Percentiles rank a stretch among this genome's conserved stretches.
Evolutionary conservation across 306 rosid species (phyloP).

Genomic region (Lathyrus sativus): DNA sequence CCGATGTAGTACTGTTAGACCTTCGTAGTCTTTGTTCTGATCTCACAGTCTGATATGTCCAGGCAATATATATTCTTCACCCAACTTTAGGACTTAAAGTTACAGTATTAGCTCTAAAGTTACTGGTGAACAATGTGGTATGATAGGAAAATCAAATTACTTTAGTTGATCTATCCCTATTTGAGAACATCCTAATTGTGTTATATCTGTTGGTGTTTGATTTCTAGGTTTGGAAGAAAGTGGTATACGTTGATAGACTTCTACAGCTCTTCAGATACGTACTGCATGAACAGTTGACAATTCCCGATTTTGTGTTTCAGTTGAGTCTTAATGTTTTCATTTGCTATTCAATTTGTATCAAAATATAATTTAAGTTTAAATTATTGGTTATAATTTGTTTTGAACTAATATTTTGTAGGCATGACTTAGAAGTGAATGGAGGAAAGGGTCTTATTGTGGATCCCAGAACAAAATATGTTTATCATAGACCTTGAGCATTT

Average conservation of each 20-base stretch:
- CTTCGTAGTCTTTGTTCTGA: constrained; percentile 41
- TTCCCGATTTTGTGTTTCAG: constrained; percentile 98
- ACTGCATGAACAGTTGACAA: constrained; percentile 96
- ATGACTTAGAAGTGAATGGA: constrained; percentile 96
- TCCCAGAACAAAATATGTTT: constrained; percentile 88
- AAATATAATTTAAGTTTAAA: not conserved
- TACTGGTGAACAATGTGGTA: constrained; percentile 81
- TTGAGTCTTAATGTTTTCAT: constrained; percentile 52
- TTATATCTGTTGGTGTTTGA: constrained; percentile 19
- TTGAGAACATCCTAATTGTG: not conserved
- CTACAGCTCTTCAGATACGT: constrained; percentile 91
- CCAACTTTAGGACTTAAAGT: constrained; percentile 89
- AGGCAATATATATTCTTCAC: constrained; percentile 97
- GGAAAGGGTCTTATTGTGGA: constrained; percentile 93
- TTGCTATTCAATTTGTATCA: not conserved
- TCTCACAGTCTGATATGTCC: constrained; percentile 39
- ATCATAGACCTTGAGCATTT: constrained; percentile 67
- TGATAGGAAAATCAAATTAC: constrained; percentile 31
- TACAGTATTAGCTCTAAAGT: constrained; percentile 71
- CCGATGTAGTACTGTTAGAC: constrained; percentile 11
- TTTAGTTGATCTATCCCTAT: constrained; percentile 15
- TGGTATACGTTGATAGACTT: constrained; percentile 85
- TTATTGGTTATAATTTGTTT: constrained; percentile 37
- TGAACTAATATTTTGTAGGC: constrained; percentile 55
- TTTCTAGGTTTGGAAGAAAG: constrained; percentile 94